These are phyloP conservation scores for Lepiota brunneoincarnata DNA, from an alignment of 768 basidiomycete species.

Conservation along the genomic window DNA sequence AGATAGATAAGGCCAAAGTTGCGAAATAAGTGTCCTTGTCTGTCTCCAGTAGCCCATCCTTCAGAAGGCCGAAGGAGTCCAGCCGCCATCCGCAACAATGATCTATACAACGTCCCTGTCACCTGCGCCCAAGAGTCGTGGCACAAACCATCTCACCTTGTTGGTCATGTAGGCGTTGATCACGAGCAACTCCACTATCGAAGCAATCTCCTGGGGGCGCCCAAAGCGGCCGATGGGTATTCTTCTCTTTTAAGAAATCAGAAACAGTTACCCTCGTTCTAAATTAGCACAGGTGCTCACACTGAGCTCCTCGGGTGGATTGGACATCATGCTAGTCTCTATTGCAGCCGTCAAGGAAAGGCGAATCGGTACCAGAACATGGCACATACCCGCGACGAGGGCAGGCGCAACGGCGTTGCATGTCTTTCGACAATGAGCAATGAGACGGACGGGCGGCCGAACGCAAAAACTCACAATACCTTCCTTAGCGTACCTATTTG, in stretches of 20 bases:
- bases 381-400: conserved; percentile 38
- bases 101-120: conserved; percentile 26
- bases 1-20: background rate
- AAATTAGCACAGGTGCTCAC: background rate
- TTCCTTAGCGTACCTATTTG: conserved; percentile 44
- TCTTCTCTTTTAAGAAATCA: conserved; percentile 27
- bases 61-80: conserved; percentile 39
- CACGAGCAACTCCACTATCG: conserved; percentile 47
- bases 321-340: conserved; percentile 49
- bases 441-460: background rate
- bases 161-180: conserved; percentile 56
- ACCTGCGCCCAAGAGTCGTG: background rate
- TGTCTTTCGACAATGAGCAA: conserved; percentile 27
- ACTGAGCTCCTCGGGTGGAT: conserved; percentile 25
- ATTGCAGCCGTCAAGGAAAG: background rate
- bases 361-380: background rate
- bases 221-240: conserved; percentile 54
- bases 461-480: conserved; percentile 37
- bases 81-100: conserved; percentile 45
- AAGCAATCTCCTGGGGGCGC: conserved; percentile 47
- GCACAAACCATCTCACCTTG: conserved; percentile 34
- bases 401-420: conserved; percentile 54
- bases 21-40: background rate
- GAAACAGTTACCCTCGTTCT: background rate
- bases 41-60: background rate